Evolutionary conservation across 176 grass and related monocot genomes (phyloP), one percentile per base, ranked within the genome.

Genomic region (Ensete glaucum): DNA sequence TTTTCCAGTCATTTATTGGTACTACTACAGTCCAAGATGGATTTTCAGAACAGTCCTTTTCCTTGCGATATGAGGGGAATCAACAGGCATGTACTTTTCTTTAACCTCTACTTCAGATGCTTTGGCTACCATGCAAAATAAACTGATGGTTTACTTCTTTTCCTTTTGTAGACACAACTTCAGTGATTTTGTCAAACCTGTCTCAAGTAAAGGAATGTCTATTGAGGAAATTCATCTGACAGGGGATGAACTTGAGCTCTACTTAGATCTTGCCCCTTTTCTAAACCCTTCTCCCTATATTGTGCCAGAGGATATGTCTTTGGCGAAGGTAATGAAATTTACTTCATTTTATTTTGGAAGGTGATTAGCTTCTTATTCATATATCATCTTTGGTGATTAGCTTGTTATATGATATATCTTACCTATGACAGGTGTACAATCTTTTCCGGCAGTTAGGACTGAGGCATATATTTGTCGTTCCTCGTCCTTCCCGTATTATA

Each of bases 31-130:
- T 93, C 95, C 59, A 99, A 94, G 78, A 73, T 89, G 77, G 90
- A 99, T 91, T 99, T 98, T 80, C 95, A 98, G 81, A 98, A 86
- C 71, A 94, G 84, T 73, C 78, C 90, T 78, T 99, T 99, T 82
- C 90, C 95, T 80, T 91, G 90, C 43, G 95, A 88, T 19, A 88
- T 90, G 51, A 87, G 85, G 74, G 90, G 95, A 26, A 52, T 99
- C 52, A 91, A 94, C 84, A 99, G 95, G 90, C 84, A 80, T 81
- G 51, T 80, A 17, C n/a, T 76, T 84, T 67, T 75, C 60, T 73
- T 25, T 65, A 63, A 67, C 54, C 50, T 62, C 26, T 76, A 51
- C 24, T 69, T 13, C 63, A 78, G 50, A 74, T 81, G 64, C 21
- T 15, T 73, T 82, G 27, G 63, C 82, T 0, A 73, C 19, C 73